phyloP scores from a whole-genome alignment of 2,329 filamentous ascomycete genomes.

The Trichocomaceae sp. region DNA sequence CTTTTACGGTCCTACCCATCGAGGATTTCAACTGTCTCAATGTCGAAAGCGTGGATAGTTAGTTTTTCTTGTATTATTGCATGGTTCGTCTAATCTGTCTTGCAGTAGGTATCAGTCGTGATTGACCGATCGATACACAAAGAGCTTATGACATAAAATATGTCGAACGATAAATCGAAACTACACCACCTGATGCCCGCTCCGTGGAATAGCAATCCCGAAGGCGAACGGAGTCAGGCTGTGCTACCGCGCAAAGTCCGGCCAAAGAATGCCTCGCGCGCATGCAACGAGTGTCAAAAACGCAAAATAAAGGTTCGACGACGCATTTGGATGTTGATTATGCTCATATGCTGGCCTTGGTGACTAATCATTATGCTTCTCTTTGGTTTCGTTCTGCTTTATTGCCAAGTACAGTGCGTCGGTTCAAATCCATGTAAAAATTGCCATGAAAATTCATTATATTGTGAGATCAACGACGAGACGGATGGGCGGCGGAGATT shows the following conservation, averaged over 20 bases:
- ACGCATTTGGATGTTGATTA: neutral
- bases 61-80: no score
- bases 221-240: slow-evolving; percentile 7
- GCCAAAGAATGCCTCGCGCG: slow-evolving; percentile 12
- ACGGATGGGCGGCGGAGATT: slow-evolving; percentile 11
- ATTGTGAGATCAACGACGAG: slow-evolving; percentile 13
- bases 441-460: slow-evolving; percentile 12
- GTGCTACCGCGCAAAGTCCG: slow-evolving; percentile 8
- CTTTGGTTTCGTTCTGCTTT: neutral
- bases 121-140: neutral
- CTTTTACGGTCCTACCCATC: neutral
- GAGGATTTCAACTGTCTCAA: neutral
- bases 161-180: slow-evolving; percentile 10
- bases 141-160: neutral
- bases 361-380: neutral
- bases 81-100: no score
- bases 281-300: slow-evolving; percentile 14
- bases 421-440: slow-evolving; percentile 12
- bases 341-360: neutral
- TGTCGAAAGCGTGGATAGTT: no score
- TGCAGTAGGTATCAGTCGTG: neutral
- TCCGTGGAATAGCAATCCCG: neutral
- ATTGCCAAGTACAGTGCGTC: slow-evolving; percentile 5
- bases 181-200: slow-evolving; percentile 10
- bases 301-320: slow-evolving; percentile 14